phyloP scores from a whole-genome alignment of 169 alveolate species.

The Amoebophrya sp. region DNA sequence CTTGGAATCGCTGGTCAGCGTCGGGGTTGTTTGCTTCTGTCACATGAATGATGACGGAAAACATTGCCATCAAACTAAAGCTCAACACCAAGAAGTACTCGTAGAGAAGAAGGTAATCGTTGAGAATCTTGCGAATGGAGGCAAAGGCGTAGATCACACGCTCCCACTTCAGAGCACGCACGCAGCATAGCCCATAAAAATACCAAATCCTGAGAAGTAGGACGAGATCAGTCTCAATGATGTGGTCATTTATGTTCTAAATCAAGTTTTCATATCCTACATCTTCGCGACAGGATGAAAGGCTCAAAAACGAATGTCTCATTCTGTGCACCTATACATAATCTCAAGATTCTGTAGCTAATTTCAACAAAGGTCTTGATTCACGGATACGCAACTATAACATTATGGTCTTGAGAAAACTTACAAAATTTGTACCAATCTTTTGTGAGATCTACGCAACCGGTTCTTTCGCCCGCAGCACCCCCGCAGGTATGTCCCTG shows the following conservation, averaged over 20 bases:
- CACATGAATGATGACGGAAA: background rate
- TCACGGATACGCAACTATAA: no score
- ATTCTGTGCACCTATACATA: no score
- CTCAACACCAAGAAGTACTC: background rate
- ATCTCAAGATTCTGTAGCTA: no score
- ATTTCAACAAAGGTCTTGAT: no score
- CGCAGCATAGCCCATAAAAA: background rate
- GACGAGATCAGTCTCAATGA: no score
- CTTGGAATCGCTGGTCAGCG: background rate
- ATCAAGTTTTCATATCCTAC: no score
- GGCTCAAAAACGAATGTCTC: no score
- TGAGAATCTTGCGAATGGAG: background rate
- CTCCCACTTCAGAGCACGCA: background rate
- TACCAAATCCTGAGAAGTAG: background rate
- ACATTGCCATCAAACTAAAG: background rate
- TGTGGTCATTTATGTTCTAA: no score
- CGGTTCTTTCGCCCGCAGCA: background rate
- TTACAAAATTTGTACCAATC: background rate
- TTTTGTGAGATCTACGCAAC: background rate
- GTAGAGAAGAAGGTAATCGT: background rate
- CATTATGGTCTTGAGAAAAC: no score
- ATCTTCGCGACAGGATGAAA: no score
- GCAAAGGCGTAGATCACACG: background rate
- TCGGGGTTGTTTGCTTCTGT: constrained; percentile 8
- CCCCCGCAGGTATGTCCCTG: background rate